phyloP scores from a whole-genome alignment of 2,329 filamentous ascomycete species.

The Hypoxylon rubiginosum region DNA sequence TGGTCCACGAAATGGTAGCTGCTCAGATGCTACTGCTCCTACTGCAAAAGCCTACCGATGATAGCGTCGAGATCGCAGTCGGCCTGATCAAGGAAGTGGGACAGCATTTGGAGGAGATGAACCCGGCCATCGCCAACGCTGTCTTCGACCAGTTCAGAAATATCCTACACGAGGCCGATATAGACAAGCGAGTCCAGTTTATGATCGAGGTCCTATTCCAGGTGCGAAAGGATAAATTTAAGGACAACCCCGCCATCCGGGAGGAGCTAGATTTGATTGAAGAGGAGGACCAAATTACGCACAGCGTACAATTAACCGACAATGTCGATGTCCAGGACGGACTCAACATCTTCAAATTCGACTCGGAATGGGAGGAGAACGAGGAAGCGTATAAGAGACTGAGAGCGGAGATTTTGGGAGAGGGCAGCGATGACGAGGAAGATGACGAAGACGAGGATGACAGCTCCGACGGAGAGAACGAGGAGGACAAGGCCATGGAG shows the following conservation, averaged over 20 bases:
- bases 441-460: conserved; percentile 76
- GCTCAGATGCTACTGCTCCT: conserved; percentile 94
- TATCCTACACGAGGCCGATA: conserved; percentile 95
- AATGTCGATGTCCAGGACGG: conserved; percentile 87
- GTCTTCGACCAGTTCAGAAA: conserved; percentile 97
- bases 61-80: conserved; percentile 97
- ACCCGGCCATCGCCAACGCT: conserved; percentile 83
- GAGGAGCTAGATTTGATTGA: conserved; percentile 96
- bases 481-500: conserved; percentile 86
- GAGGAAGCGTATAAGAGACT: conserved; percentile 91
- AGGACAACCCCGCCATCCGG: conserved; percentile 90
- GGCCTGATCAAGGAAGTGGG: conserved; percentile 93
- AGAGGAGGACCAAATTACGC: conserved; percentile 98
- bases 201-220: conserved; percentile 99
- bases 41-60: conserved; percentile 94
- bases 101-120: conserved; percentile 96
- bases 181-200: conserved; percentile 98
- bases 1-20: conserved; percentile 92
- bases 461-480: conserved; percentile 78
- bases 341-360: conserved; percentile 96
- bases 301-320: conserved; percentile 84
- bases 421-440: conserved; percentile 87
- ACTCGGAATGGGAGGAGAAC: conserved; percentile 89
- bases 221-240: conserved; percentile 95
- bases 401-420: conserved; percentile 93